A percentile compares a stretch with the other conserved stretches of the same genome.
These are phyloP conservation scores for Zymoseptoria passerinii DNA, from an alignment of 2,329 filamentous ascomycete genomes.

Conservation along the genomic window DNA sequence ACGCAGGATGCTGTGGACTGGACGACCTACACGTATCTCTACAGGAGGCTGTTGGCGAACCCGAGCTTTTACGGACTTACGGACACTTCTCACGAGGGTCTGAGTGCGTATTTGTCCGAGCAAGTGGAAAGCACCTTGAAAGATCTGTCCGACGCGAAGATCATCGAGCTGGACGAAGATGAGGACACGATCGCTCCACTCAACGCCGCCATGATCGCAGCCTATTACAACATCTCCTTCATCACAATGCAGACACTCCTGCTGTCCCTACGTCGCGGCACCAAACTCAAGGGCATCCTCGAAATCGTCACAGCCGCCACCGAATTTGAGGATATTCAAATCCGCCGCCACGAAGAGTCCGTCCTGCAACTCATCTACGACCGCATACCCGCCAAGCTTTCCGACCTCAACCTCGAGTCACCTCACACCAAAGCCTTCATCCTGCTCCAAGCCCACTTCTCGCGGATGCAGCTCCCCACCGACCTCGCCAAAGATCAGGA, in stretches of 20 bases:
- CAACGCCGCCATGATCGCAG: constrained; percentile 95
- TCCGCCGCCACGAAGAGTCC: constrained; percentile 82
- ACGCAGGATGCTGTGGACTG: constrained; percentile 97
- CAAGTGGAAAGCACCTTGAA: constrained; percentile 87
- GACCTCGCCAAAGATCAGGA: constrained; percentile 96
- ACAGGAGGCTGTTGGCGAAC: constrained; percentile 86
- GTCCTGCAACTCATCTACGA: constrained; percentile 89
- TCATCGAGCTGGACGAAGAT: constrained; percentile 86
- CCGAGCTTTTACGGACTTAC: constrained; percentile 91
- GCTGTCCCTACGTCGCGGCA: constrained; percentile 76
- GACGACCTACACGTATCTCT: constrained; percentile 98
- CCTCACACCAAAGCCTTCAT: constrained; percentile 98
- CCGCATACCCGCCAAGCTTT: constrained; percentile 89
- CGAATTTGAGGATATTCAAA: constrained; percentile 92
- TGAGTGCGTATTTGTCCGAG: constrained; percentile 92
- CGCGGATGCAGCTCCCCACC: constrained; percentile 89
- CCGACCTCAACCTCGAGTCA: constrained; percentile 76
- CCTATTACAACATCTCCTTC: constrained; percentile 99
- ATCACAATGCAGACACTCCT: constrained; percentile 99
- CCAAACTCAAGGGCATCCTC: constrained; percentile 91
- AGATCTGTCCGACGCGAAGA: constrained; percentile 84
- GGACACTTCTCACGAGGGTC: constrained; percentile 79
- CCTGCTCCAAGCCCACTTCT: constrained; percentile 95
- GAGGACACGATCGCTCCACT: constrained; percentile 79
- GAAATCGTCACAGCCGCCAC: constrained; percentile 96